Evolutionary conservation across 768 basidiomycete species (phyloP).

Genomic region (Filobasidium wieringae): DNA sequence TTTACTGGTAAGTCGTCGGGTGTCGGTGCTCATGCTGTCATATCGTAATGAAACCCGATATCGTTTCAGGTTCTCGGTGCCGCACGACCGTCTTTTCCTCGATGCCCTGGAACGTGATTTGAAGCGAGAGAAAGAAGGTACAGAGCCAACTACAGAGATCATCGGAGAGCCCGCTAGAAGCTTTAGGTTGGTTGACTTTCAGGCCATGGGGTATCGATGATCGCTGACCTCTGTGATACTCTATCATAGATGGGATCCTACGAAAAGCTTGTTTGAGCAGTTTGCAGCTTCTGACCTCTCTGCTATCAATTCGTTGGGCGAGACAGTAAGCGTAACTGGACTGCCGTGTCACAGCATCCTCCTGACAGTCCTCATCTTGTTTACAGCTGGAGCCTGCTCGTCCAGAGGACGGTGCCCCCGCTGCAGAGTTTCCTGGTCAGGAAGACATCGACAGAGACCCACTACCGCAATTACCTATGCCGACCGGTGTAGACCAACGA

Average conservation of each 20-base stretch:
- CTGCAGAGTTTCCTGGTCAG: neutral
- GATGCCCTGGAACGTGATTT: constrained; percentile 93
- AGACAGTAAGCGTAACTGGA: neutral
- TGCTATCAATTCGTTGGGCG: neutral
- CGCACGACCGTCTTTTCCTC: constrained; percentile 90
- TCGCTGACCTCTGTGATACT: neutral
- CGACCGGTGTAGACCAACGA: constrained; percentile 1
- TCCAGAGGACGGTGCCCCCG: neutral
- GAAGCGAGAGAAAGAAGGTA: constrained; percentile 84
- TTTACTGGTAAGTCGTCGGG: constrained; percentile 62
- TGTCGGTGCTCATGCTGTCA: no score
- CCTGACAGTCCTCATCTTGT: neutral
- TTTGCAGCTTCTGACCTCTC: constrained; percentile 45
- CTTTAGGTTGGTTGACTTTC: constrained; percentile 46
- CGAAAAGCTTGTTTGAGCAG: constrained; percentile 75
- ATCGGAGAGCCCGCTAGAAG: constrained; percentile 72
- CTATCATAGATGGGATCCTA: constrained; percentile 55
- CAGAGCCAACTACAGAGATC: constrained; percentile 67
- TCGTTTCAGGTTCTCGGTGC: constrained; percentile 74
- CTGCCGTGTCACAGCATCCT: neutral
- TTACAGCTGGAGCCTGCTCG: neutral
- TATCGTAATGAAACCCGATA: neutral
- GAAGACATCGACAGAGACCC: neutral
- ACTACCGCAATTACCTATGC: constrained; percentile 6
- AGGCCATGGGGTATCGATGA: neutral